Conservation (phyloP, 306 rosid species). For the Trifolium subterraneum region DNA sequence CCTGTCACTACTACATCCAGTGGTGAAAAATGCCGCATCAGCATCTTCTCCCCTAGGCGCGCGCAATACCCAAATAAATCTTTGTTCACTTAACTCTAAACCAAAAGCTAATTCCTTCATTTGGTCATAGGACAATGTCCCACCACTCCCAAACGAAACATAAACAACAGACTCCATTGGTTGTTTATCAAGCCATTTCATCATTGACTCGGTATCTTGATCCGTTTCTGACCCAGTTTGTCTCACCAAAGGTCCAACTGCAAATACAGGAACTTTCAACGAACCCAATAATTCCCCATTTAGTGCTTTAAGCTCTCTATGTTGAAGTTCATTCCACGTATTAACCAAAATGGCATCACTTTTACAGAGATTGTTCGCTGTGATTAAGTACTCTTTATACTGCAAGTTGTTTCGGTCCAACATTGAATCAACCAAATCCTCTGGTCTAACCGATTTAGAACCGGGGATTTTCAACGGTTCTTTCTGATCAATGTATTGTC, state of each 20-base stretch:
- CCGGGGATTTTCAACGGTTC: constrained; percentile 49
- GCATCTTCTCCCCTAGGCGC: constrained; percentile 35
- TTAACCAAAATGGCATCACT: constrained; percentile 37
- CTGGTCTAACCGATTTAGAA: constrained; percentile 44
- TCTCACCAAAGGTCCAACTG: constrained; percentile 62
- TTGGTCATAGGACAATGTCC: constrained; percentile 58
- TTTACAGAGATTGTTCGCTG: accelerated
- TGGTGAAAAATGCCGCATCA: constrained; percentile 32
- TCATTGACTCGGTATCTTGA: not conserved
- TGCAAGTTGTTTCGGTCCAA: constrained; percentile 40
- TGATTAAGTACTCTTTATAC: constrained; percentile 27
- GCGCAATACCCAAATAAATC: constrained; percentile 76
- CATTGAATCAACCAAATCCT: constrained; percentile 49
- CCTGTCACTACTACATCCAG: not conserved
- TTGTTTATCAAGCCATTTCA: constrained; percentile 62
- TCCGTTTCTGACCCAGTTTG: not conserved
- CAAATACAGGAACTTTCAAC: constrained; percentile 42
- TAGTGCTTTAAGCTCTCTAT: not conserved
- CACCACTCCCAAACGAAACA: constrained; percentile 76
- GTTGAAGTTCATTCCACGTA: constrained; percentile 43
- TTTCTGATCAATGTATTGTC: constrained; percentile 48
- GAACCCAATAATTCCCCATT: constrained; percentile 17
- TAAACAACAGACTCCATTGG: constrained; percentile 57
- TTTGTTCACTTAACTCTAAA: constrained; percentile 60
- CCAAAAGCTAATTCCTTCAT: constrained; percentile 65